phyloP scores from a whole-genome alignment of 2,329 filamentous ascomycete genomes.

The Colletotrichum godetiae region DNA sequence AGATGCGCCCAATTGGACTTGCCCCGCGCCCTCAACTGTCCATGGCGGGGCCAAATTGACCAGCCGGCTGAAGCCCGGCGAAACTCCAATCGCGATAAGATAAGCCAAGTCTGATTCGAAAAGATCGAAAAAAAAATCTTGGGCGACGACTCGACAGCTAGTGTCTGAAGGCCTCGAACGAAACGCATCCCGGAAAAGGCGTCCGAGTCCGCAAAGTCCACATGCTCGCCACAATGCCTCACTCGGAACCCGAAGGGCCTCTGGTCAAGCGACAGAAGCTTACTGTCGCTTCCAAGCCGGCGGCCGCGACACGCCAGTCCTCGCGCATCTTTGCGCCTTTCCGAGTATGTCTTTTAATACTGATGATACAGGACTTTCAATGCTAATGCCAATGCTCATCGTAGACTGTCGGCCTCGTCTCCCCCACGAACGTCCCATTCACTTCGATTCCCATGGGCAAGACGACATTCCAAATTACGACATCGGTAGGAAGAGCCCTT shows the following conservation, averaged over 20 bases:
- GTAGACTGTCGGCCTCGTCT: constrained; percentile 92
- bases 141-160: constrained; percentile 1
- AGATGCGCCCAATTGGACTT: neutral
- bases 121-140: constrained; percentile 23
- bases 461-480: constrained; percentile 97
- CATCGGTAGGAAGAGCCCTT: constrained; percentile 87
- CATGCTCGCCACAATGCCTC: constrained; percentile 58
- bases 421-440: constrained; percentile 90
- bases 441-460: constrained; percentile 90
- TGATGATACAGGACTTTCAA: constrained; percentile 4
- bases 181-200: constrained; percentile 15
- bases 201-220: neutral
- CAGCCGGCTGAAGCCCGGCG: constrained; percentile 15
- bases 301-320: constrained; percentile 55
- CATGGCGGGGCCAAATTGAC: neutral
- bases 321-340: constrained; percentile 95
- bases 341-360: constrained; percentile 70
- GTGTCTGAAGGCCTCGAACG: constrained; percentile 2
- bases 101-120: constrained; percentile 10
- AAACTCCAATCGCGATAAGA: constrained; percentile 21
- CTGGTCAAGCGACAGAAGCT: constrained; percentile 83
- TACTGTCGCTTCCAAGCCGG: constrained; percentile 52
- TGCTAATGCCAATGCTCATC: neutral
- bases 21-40: neutral
- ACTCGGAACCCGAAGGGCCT: constrained; percentile 69